Conservation (phyloP, 768 basidiomycete genomes). For the Terana coerulea region DNA sequence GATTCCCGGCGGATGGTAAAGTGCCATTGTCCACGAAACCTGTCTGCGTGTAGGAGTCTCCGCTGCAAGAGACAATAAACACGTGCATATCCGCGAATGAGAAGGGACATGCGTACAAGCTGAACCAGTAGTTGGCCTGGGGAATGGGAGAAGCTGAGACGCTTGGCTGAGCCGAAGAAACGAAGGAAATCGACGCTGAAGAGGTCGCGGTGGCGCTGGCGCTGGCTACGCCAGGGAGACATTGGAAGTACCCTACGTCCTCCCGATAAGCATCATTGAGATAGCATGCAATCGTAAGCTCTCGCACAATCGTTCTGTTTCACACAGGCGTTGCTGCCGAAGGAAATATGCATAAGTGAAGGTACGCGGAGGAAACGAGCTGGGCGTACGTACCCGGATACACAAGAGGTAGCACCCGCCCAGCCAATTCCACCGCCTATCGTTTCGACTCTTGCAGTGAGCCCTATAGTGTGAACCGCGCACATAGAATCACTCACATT, state of each 20-base stretch:
- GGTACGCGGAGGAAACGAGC: neutral
- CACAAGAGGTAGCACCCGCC: constrained; percentile 41
- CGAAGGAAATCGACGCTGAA: constrained; percentile 18
- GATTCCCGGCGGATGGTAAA: constrained; percentile 42
- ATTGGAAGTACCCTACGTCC: constrained; percentile 39
- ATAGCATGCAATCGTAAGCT: neutral
- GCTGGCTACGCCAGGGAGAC: constrained; percentile 26
- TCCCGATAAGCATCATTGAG: neutral
- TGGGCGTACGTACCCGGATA: constrained; percentile 34
- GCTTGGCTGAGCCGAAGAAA: constrained; percentile 14
- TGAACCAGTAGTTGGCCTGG: constrained; percentile 51
- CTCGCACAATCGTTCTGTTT: constrained; percentile 28
- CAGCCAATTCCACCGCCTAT: constrained; percentile 30
- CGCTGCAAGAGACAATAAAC: constrained; percentile 30
- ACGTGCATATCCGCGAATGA: neutral
- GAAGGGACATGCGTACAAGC: constrained; percentile 51
- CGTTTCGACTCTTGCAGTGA: no score
- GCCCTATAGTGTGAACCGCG: no score
- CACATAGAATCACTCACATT: constrained; percentile 9
- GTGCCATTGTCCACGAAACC: constrained; percentile 40
- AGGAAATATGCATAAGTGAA: neutral
- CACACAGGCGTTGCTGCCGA: constrained; percentile 21
- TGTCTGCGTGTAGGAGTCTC: constrained; percentile 59
- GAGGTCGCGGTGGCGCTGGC: neutral
- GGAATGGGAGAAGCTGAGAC: neutral